These are phyloP conservation scores for Xylaria telfairii DNA, from an alignment of 495 filamentous ascomycete genomes.

Conservation along the genomic window DNA sequence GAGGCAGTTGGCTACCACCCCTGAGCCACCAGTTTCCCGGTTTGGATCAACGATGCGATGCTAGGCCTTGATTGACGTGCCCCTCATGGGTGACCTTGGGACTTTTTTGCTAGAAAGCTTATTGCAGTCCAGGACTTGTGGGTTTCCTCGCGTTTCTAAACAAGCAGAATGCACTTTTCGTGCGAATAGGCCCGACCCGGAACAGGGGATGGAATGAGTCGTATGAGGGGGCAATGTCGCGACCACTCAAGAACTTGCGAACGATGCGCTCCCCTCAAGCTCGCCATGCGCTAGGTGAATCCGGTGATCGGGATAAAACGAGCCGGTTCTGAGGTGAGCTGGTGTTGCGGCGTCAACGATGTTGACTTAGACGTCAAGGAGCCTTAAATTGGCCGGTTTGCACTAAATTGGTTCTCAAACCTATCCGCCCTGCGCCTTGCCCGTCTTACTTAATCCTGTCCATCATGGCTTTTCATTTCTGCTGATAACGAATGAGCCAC, in stretches of 20 bases:
- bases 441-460: neutral
- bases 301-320: neutral
- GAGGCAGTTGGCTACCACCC: neutral
- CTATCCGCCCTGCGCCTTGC: neutral
- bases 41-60: neutral
- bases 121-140: slow-evolving; percentile 5
- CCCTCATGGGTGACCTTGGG: neutral
- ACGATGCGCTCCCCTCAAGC: neutral
- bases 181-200: neutral
- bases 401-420: slow-evolving; percentile 1
- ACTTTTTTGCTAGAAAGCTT: neutral
- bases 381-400: neutral
- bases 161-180: neutral
- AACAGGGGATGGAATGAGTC: neutral
- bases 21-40: neutral
- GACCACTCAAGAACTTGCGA: neutral
- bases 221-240: neutral
- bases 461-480: neutral
- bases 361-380: neutral
- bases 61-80: slow-evolving; percentile 1
- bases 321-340: neutral
- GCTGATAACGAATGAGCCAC: neutral
- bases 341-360: neutral
- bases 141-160: neutral
- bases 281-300: neutral